Evolutionary conservation across 2,329 filamentous ascomycete genomes (phyloP).

Genomic region (Neofusicoccum kwambonambiense): DNA sequence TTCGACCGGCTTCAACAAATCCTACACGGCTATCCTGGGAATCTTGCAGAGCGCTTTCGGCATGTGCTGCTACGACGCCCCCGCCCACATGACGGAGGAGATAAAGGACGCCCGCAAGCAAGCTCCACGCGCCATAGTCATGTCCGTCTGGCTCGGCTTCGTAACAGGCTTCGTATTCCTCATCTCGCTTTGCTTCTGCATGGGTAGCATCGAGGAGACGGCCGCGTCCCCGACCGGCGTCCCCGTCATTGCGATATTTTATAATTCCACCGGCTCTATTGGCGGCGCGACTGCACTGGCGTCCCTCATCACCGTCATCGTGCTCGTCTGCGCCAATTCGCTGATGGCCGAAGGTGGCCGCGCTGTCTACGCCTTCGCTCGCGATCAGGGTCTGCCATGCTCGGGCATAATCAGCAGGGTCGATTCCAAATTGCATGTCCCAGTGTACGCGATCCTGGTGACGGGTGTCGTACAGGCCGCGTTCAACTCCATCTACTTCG

Average conservation of each 20-base stretch:
- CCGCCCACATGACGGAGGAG: slow-evolving; percentile 57
- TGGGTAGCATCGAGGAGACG: slow-evolving; percentile 49
- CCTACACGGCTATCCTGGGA: slow-evolving; percentile 54
- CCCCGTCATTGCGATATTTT: slow-evolving; percentile 55
- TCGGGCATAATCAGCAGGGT: slow-evolving; percentile 48
- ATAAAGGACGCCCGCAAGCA: slow-evolving; percentile 52
- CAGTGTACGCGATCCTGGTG: slow-evolving; percentile 51
- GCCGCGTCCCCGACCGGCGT: slow-evolving; percentile 49
- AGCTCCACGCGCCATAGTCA: slow-evolving; percentile 50
- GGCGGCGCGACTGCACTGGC: slow-evolving; percentile 47
- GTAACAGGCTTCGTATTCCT: slow-evolving; percentile 51
- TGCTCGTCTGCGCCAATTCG: slow-evolving; percentile 46
- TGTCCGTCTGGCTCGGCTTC: slow-evolving; percentile 46
- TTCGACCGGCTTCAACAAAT: slow-evolving; percentile 51
- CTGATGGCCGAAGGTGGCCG: slow-evolving; percentile 50
- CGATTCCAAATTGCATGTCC: slow-evolving; percentile 46
- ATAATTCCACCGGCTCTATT: slow-evolving; percentile 48
- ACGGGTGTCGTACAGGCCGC: slow-evolving; percentile 51
- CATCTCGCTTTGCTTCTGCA: slow-evolving; percentile 52
- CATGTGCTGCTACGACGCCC: slow-evolving; percentile 54
- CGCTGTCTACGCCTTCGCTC: slow-evolving; percentile 48
- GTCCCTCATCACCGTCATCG: slow-evolving; percentile 51
- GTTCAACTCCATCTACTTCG: slow-evolving; percentile 56
- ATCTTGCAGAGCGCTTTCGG: slow-evolving; percentile 56
- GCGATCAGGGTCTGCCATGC: slow-evolving; percentile 56